phyloP scores from a whole-genome alignment of 768 basidiomycete genomes.

The Termitomyces sp. region DNA sequence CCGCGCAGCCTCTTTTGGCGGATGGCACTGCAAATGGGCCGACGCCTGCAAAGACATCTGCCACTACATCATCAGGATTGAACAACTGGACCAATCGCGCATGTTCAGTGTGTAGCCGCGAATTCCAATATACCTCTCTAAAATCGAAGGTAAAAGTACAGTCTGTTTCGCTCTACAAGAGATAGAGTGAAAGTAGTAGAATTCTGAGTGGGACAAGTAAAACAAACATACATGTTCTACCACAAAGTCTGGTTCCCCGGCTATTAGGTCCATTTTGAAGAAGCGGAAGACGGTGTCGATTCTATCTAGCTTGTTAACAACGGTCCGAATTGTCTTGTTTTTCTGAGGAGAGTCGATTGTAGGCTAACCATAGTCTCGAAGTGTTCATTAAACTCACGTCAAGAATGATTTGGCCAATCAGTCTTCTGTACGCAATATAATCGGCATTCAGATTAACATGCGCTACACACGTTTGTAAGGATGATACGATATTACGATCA shows the following conservation, averaged over 20 bases:
- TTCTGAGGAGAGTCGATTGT: constrained; percentile 47
- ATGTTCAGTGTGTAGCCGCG: constrained; percentile 89
- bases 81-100: constrained; percentile 76
- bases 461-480: constrained; percentile 37
- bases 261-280: constrained; percentile 95
- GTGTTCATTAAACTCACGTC: constrained; percentile 53
- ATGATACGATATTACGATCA: not conserved
- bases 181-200: not conserved
- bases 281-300: constrained; percentile 87
- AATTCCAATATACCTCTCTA: constrained; percentile 97
- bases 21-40: constrained; percentile 95
- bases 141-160: constrained; percentile 95
- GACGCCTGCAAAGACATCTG: constrained; percentile 95
- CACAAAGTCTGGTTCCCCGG: constrained; percentile 81
- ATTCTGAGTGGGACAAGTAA: not conserved
- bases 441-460: constrained; percentile 89
- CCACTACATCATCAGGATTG: constrained; percentile 71
- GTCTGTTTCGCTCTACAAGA: constrained; percentile 70
- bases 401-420: constrained; percentile 89
- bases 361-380: not conserved
- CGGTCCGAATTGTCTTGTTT: constrained; percentile 76
- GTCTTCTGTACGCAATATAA: constrained; percentile 85
- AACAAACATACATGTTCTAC: constrained; percentile 70
- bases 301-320: constrained; percentile 90
- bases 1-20: constrained; percentile 84